Conservation (phyloP, 2,329 filamentous ascomycete genomes). For the Epicoccum sorghinum region DNA sequence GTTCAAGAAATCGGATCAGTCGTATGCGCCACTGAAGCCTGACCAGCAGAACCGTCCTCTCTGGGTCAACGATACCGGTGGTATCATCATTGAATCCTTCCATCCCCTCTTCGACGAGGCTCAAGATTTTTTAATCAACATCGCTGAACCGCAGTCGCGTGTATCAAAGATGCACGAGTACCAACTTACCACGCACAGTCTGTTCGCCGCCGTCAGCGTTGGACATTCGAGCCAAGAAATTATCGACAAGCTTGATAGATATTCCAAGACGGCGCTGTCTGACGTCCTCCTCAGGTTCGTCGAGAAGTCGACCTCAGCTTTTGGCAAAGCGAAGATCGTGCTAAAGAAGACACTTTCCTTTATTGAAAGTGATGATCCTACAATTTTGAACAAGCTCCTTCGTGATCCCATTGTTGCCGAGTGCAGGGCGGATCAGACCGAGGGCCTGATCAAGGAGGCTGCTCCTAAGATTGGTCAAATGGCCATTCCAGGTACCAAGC, state of each 20-base stretch:
- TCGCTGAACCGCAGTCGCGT: conserved; percentile 89
- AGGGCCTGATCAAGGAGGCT: conserved; percentile 76
- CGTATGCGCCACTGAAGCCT: conserved; percentile 79
- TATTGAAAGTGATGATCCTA: conserved; percentile 87
- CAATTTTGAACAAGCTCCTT: conserved; percentile 84
- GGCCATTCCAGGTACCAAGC: conserved; percentile 92
- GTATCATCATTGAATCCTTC: conserved; percentile 94
- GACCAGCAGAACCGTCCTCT: conserved; percentile 90
- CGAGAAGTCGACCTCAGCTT: conserved; percentile 82
- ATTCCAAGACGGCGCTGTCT: conserved; percentile 87
- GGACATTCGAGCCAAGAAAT: conserved; percentile 91
- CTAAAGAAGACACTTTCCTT: conserved; percentile 94
- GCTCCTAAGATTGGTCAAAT: conserved; percentile 86
- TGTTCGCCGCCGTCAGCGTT: conserved; percentile 94
- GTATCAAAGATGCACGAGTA: conserved; percentile 95
- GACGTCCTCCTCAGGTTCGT: conserved; percentile 81
- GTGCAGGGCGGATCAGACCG: conserved; percentile 74
- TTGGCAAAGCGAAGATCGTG: conserved; percentile 94
- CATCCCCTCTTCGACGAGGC: conserved; percentile 84
- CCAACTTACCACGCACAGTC: conserved; percentile 84
- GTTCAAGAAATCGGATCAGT: conserved; percentile 75
- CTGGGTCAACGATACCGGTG: conserved; percentile 88
- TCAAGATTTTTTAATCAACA: conserved; percentile 93
- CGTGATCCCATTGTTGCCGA: conserved; percentile 82
- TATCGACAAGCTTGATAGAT: conserved; percentile 82